A percentile compares a stretch with the other conserved stretches of the same genome.
Evolutionary conservation across 1,284 basidiomycete species (phyloP).

Genomic region (Trichosporon ovoides): DNA sequence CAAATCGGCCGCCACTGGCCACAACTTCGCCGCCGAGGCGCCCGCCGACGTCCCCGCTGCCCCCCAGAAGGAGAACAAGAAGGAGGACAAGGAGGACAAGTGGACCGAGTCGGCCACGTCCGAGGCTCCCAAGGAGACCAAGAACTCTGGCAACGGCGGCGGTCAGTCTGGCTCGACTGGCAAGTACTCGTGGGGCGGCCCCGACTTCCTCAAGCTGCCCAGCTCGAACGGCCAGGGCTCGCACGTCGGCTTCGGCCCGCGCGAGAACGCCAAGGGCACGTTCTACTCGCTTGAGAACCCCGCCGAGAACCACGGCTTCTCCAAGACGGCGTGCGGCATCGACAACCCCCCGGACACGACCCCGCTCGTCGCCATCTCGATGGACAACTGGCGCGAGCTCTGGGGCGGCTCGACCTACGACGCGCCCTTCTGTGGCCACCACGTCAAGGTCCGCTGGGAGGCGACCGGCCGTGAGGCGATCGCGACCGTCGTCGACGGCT

Average conservation of each 20-base stretch:
- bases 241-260: constrained; percentile 44
- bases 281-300: constrained; percentile 11
- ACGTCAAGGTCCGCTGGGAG: not conserved
- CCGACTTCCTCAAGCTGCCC: constrained; percentile 36
- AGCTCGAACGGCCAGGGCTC: constrained; percentile 17
- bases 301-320: constrained; percentile 11
- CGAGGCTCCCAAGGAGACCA: not conserved
- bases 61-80: not conserved
- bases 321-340: not conserved
- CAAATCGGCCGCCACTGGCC: not conserved
- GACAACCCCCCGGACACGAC: not conserved
- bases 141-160: not conserved
- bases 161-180: not conserved
- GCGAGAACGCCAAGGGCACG: not conserved
- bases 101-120: not conserved
- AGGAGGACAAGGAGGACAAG: not conserved
- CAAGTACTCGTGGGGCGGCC: not conserved
- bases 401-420: not conserved
- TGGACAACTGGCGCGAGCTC: constrained; percentile 1
- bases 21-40: not conserved
- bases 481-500: constrained; percentile 4
- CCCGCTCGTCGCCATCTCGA: constrained; percentile 1
- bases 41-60: not conserved
- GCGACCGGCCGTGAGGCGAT: not conserved
- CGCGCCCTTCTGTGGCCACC: constrained; percentile 1